phyloP scores from a whole-genome alignment of 2,329 filamentous ascomycete species.

The Decorospora gaudefroyi region DNA sequence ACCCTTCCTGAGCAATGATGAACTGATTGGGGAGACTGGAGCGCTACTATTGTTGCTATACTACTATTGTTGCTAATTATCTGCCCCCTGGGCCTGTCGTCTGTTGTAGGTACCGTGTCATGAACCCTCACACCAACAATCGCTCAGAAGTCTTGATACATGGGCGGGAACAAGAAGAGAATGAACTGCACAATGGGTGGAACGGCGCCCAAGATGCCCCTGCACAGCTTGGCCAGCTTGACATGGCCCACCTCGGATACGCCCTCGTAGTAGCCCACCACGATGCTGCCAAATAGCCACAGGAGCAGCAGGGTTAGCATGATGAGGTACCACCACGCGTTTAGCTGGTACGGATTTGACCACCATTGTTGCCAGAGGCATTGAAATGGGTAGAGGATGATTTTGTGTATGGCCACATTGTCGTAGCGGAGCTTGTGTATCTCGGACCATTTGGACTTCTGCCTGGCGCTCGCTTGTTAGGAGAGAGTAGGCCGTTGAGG shows the following conservation, averaged over 20 bases:
- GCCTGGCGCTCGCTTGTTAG: no score
- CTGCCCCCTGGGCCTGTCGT: no score
- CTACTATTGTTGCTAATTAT: no score
- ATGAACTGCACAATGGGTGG: constrained; percentile 14
- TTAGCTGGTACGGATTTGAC: constrained; percentile 14
- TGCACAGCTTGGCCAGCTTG: constrained; percentile 5
- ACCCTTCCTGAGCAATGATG: no score
- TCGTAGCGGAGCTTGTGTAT: constrained; percentile 12
- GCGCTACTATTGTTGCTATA: no score
- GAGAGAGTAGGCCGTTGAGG: background rate
- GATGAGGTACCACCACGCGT: constrained; percentile 8
- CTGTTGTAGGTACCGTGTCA: no score
- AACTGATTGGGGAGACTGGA: no score
- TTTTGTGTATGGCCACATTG: background rate
- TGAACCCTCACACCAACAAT: no score
- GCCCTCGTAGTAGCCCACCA: constrained; percentile 9
- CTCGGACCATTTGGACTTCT: constrained; percentile 1
- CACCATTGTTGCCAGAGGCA: constrained; percentile 8
- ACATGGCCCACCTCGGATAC: background rate
- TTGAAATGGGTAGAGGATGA: constrained; percentile 3
- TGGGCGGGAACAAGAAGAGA: constrained; percentile 18
- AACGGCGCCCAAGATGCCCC: constrained; percentile 11
- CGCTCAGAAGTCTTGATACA: no score
- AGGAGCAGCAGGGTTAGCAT: constrained; percentile 7
- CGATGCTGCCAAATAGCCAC: constrained; percentile 13